Evolutionary conservation across 768 basidiomycete genomes (phyloP), one percentile per base, ranked within the genome.

Genomic region (Porphyrellus cyaneotinctus): DNA sequence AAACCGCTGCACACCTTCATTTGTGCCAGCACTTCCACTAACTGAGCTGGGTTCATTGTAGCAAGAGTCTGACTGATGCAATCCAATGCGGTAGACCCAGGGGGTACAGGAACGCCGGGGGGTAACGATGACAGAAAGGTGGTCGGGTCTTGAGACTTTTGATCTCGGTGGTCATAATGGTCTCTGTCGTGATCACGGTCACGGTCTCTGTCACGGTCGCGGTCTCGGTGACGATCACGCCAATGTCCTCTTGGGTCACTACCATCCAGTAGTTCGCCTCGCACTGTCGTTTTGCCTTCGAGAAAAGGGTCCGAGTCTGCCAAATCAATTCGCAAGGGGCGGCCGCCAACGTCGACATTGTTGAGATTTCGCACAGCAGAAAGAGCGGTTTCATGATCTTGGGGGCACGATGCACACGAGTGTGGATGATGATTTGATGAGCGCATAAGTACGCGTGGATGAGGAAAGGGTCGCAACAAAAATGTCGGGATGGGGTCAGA

Each of bases 351-450:
- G 60, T 93, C 91, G 46, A 83, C 83, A 55, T 90, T 91, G 70
- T 97, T 93, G 44, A 99, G 81, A 66, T 98, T 99, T 63, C 97
- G 86, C 15, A 99, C 92, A 43, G 97, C 97, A 46, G 93, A 95
- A 23, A 83, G 72, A 8, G 97, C 97, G 22, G 97, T 98, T 71
- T 97, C 95, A 69, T 95, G 91, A 71, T 99, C 97, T 89, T 70
- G 59, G 49, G 39, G 43, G 53, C 42, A 38, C 28, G n/a, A 43
- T 48, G 47, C 52, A 64, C 59, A 58, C 58, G 53, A 52, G 36
- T 15, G 36, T 5, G 14, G 11, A 28, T 28, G 43, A 37, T 54
- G 59, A n/a, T n/a, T n/a, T 47, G 58, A 47, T 12, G 54, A 50
- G 36, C 15, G 47, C 14, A 54, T 51, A 41, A 26, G 43, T 17